A percentile compares a stretch with the other conserved stretches of the same genome.
Evolutionary conservation across 2,329 filamentous ascomycete species (phyloP).

Genomic region (Phialophora tarda): DNA sequence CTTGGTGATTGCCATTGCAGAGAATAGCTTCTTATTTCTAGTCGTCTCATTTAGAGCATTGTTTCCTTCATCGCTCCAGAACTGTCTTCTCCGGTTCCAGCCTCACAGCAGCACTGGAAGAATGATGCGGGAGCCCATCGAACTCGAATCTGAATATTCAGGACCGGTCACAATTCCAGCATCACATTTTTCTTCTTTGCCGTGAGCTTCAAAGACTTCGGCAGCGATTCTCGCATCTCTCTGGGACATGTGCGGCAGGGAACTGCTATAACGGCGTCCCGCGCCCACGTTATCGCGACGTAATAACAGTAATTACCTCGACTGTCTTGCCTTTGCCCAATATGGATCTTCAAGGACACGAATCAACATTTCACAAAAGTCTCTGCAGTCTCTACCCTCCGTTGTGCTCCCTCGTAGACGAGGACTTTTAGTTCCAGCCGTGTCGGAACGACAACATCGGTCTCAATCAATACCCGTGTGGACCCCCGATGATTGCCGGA

Average conservation of each 20-base stretch:
- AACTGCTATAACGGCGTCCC: background rate
- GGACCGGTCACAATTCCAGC: background rate
- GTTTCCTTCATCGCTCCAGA: no score
- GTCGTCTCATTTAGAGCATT: no score
- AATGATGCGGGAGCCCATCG: background rate
- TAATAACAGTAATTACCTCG: background rate
- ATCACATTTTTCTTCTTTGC: background rate
- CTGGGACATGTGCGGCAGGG: background rate
- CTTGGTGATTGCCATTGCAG: no score
- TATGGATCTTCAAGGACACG: background rate
- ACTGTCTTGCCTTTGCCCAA: background rate
- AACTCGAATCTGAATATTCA: background rate
- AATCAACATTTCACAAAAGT: background rate
- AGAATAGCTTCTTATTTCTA: no score
- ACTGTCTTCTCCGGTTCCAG: no score
- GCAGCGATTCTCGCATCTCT: background rate
- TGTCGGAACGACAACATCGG: background rate
- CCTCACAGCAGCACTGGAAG: no score
- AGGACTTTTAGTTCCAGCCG: background rate
- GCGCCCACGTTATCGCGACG: background rate
- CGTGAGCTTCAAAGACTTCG: background rate
- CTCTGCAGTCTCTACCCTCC: no score
- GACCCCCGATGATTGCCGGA: background rate
- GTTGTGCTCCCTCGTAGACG: background rate
- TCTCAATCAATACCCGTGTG: background rate